A percentile compares a stretch with the other conserved stretches of the same genome.
These are phyloP conservation scores for Paramecium octaurelia DNA, from an alignment of 73 alveolate genomes.

Conservation along the genomic window DNA sequence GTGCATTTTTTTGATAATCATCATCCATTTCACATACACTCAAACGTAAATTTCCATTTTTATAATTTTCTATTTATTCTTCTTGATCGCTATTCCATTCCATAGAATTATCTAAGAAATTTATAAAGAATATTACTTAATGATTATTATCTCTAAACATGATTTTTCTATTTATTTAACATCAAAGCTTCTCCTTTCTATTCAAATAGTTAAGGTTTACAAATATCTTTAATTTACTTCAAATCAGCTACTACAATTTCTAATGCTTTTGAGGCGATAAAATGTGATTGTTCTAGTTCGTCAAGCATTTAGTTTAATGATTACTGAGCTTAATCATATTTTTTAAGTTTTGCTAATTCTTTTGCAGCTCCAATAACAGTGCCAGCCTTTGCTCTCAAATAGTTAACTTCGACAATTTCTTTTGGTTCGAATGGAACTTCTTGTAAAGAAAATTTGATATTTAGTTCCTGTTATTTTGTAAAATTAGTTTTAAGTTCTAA, in stretches of 20 bases:
- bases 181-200: neutral
- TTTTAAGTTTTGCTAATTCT: neutral
- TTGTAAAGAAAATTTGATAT: neutral
- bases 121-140: neutral
- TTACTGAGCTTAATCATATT: neutral
- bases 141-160: slow-evolving; percentile 10
- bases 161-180: slow-evolving; percentile 19
- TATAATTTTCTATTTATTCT: neutral
- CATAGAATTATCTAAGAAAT: neutral
- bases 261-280: neutral
- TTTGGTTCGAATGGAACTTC: neutral
- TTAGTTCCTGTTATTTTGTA: neutral
- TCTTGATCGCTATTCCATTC: slow-evolving; percentile 5
- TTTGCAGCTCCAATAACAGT: neutral
- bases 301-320: slow-evolving; percentile 1
- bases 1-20: slow-evolving; percentile 1
- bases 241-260: neutral
- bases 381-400: slow-evolving; percentile 35
- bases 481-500: neutral
- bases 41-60: neutral
- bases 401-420: neutral
- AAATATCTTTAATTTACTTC: neutral
- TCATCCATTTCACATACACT: slow-evolving; percentile 11
- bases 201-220: neutral
- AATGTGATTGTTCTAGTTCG: neutral